Conservation (phyloP, 176 grass and related monocot genomes). For the Saccharum spontaneum region DNA sequence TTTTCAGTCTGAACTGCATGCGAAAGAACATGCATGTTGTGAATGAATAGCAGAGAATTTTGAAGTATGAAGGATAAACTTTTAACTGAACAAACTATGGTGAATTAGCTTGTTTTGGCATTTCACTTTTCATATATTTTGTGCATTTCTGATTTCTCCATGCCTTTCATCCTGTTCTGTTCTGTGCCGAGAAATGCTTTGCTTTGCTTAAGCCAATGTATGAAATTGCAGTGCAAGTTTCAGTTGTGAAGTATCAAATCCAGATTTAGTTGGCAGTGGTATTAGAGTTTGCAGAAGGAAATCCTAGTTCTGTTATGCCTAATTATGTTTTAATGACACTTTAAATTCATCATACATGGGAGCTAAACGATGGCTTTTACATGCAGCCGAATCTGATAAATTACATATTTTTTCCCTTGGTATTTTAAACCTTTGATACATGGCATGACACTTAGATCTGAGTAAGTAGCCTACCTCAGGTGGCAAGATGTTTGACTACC, state of each 20-base stretch:
- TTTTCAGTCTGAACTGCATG: not conserved
- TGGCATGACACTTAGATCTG: not conserved
- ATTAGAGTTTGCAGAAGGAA: not conserved
- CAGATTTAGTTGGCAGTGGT: not conserved
- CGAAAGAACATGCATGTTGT: not conserved
- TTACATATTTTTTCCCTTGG: not conserved
- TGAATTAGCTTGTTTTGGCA: not conserved
- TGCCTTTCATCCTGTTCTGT: not conserved
- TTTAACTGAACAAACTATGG: not conserved
- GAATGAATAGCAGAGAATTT: not conserved
- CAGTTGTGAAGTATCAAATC: not conserved
- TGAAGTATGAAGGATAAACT: conserved; percentile 3
- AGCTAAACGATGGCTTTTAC: not conserved
- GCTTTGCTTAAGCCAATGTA: not conserved
- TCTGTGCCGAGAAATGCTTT: not conserved
- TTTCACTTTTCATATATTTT: not conserved
- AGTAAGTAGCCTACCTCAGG: not conserved
- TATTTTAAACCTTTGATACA: not conserved
- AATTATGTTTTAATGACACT: not conserved
- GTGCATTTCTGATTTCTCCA: not conserved
- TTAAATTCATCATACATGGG: not conserved
- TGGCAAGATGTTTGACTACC: conserved; percentile 5
- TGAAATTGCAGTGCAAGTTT: not conserved
- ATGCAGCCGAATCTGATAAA: not conserved
- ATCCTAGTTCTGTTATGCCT: not conserved